These are phyloP conservation scores for Euphorbia corollata DNA, from an alignment of 441 rosid genomes.

Conservation along the genomic window DNA sequence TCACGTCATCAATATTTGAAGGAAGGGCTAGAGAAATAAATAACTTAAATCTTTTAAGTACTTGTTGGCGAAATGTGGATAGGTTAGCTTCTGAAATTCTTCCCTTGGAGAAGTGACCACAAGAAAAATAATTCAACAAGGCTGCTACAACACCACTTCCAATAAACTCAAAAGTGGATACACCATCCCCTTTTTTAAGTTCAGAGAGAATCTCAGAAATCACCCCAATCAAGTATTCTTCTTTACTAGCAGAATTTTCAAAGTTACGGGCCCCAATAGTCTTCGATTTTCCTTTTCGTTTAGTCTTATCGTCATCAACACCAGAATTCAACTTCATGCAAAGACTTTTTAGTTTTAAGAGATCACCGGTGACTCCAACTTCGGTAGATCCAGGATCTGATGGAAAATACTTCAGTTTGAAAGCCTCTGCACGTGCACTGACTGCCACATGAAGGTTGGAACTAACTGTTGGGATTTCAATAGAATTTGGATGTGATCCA, in stretches of 20 bases:
- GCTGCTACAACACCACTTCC: constrained; percentile 98
- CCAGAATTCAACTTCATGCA: constrained; percentile 70
- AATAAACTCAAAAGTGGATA: constrained; percentile 95
- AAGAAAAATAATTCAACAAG: constrained; percentile 84
- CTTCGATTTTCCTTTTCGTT: constrained; percentile 88
- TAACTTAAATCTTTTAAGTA: constrained; percentile 67
- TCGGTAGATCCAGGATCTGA: constrained; percentile 68
- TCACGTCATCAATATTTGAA: constrained; percentile 40
- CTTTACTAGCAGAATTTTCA: constrained; percentile 63
- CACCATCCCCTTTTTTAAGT: constrained; percentile 93
- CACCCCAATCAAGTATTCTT: constrained; percentile 73
- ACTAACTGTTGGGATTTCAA: constrained; percentile 62
- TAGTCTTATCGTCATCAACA: constrained; percentile 77
- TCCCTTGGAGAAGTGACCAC: constrained; percentile 77
- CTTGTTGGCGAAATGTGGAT: constrained; percentile 82
- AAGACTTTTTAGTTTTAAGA: constrained; percentile 76
- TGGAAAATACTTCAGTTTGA: constrained; percentile 78
- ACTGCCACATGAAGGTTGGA: constrained; percentile 64
- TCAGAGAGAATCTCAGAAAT: constrained; percentile 81
- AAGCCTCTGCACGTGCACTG: constrained; percentile 83
- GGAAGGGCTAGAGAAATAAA: constrained; percentile 80
- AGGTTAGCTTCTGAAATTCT: constrained; percentile 65
- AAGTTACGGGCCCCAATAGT: constrained; percentile 48
- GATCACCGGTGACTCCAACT: constrained; percentile 96
- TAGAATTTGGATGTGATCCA: constrained; percentile 58